phyloP scores from a whole-genome alignment of 345 rosid species.

The Linum lewisii region DNA sequence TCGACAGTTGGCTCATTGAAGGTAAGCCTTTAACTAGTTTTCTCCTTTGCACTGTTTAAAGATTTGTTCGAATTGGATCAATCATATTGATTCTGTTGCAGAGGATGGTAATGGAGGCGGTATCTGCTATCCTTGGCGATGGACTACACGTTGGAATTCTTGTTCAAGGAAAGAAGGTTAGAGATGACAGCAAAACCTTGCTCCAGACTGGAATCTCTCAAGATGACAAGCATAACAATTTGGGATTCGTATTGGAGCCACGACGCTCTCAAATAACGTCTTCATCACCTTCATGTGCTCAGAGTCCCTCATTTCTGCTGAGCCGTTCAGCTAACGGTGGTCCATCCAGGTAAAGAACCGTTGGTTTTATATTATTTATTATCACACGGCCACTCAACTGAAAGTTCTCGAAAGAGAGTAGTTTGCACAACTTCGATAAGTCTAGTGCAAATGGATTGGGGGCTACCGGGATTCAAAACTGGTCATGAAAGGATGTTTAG shows the following conservation, averaged over 20 bases:
- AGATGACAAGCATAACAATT: constrained; percentile 9
- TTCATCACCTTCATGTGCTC: background rate
- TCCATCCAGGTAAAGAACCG: constrained; percentile 10
- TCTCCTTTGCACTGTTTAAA: background rate
- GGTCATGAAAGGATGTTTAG: no score
- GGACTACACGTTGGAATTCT: constrained; percentile 26
- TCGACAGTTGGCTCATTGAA: constrained; percentile 32
- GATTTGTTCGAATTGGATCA: background rate
- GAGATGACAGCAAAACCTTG: constrained; percentile 30
- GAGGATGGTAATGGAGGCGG: constrained; percentile 24
- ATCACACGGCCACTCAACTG: no score
- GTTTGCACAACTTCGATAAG: no score
- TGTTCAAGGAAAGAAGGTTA: constrained; percentile 24
- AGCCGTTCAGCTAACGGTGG: background rate
- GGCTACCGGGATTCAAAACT: no score
- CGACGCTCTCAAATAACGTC: background rate
- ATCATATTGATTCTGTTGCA: constrained; percentile 1
- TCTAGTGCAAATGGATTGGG: no score
- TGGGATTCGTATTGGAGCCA: constrained; percentile 26
- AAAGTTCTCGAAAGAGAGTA: no score
- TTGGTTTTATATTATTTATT: no score
- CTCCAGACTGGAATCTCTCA: constrained; percentile 24
- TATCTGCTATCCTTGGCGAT: constrained; percentile 19
- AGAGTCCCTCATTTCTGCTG: background rate
- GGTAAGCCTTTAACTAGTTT: constrained; percentile 13